phyloP scores from a whole-genome alignment of 202 grass and related monocot genomes.

The Brachypodium distachyon region DNA sequence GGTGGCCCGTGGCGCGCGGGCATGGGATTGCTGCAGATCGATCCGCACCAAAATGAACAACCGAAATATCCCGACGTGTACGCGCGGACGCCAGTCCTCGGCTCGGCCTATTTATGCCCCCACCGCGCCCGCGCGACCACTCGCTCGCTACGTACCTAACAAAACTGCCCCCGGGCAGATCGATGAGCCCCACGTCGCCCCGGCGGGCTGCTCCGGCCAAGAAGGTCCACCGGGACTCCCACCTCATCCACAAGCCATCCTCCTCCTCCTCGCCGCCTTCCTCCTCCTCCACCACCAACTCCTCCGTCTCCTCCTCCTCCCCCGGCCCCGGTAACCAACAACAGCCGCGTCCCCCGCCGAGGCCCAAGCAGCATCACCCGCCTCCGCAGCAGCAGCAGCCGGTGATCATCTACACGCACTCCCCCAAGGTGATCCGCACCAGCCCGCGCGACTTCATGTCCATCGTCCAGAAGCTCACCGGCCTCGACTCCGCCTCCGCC shows the following conservation, averaged over 20 bases:
- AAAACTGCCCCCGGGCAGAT: not conserved
- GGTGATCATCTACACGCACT: constrained; percentile 54
- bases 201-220: not conserved
- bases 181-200: constrained; percentile 22
- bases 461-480: constrained; percentile 74
- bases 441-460: constrained; percentile 54
- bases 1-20: too few species aligned
- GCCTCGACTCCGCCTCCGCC: constrained; percentile 11
- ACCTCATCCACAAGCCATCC: constrained; percentile 39
- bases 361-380: not conserved
- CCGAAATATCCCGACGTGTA: constrained; percentile 5
- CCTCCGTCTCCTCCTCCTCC: constrained; percentile 19
- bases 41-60: too few species aligned
- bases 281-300: constrained; percentile 27
- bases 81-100: not conserved
- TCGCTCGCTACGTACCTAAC: constrained; percentile 7
- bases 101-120: constrained; percentile 15
- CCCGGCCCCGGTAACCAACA: not conserved
- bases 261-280: constrained; percentile 3
- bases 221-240: constrained; percentile 48
- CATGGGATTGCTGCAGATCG: too few species aligned
- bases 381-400: constrained; percentile 8
- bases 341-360: not conserved
- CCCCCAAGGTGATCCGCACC: constrained; percentile 60
- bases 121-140: not conserved